Evolutionary conservation across 2,329 filamentous ascomycete species (phyloP).

Genomic region (Aschersonia sp.): DNA sequence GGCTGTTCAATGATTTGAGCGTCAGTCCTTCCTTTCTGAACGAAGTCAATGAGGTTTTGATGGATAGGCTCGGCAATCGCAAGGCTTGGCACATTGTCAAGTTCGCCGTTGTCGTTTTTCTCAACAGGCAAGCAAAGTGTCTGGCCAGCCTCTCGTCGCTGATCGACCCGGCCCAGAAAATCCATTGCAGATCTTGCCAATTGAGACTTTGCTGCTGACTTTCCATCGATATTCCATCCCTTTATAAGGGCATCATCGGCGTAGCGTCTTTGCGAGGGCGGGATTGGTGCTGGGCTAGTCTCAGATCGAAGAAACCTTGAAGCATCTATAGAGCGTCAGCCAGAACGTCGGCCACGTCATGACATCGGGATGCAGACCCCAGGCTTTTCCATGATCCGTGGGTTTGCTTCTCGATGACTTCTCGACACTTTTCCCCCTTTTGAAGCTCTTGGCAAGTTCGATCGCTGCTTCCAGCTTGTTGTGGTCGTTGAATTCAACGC

Average conservation of each 20-base stretch:
- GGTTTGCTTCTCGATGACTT: too few relatives aligned
- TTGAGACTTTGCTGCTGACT: not conserved
- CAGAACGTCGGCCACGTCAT: not conserved
- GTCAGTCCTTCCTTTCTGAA: too few relatives aligned
- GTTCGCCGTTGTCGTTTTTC: not conserved
- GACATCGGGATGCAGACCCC: too few relatives aligned
- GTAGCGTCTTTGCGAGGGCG: constrained; percentile 1
- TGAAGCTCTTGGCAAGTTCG: constrained; percentile 13
- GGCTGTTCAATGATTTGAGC: too few relatives aligned
- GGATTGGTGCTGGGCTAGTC: not conserved
- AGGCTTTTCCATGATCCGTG: too few relatives aligned
- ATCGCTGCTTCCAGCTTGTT: constrained; percentile 13
- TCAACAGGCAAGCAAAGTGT: not conserved
- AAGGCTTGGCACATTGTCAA: too few relatives aligned
- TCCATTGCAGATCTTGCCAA: constrained; percentile 2
- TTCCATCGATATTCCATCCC: constrained; percentile 1
- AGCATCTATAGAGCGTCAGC: not conserved
- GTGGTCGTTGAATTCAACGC: constrained; percentile 9
- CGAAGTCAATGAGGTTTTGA: too few relatives aligned
- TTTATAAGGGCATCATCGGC: not conserved
- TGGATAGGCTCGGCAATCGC: too few relatives aligned
- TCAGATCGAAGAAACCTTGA: not conserved
- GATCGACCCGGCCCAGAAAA: constrained; percentile 2
- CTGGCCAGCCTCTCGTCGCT: not conserved
- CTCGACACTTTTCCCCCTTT: constrained; percentile 1